Base-by-base conservation (phyloP, 140 eudicot genomes). In the Ambrosia hybrid region DNA sequence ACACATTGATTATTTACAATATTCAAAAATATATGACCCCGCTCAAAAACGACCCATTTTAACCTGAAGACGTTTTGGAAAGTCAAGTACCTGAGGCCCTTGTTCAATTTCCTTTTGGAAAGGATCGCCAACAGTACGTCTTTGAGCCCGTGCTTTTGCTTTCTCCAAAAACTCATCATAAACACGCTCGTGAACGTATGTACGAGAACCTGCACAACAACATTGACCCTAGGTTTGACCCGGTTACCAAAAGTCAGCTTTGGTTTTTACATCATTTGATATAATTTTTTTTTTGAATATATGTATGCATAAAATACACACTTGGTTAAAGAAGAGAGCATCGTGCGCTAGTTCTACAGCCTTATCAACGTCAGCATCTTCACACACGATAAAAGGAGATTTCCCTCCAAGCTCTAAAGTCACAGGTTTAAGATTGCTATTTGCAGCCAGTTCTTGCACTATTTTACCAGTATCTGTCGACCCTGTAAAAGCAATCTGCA, bases 141-240 rank as follows among this genome's bases (percentile, higher is more conserved):
- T 83, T 78, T 79, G 49, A 51, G 99, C 97, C 51, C 94, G 96
- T 51, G 88, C 96, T 75, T 76, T 94, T 65, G 99, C 73, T 82
- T 90, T 94, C 80, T 77, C 99, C 5, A 94, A 15, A 77, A 94
- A 94, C 70, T 94, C 99, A 78, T 90, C 99, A 51, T 94, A 83
- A 39, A 94, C 90, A 3, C 90, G 73, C 75, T 94, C 99, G 14
- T 94, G 99, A 59, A 94, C 99, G 38, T 61, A 94, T 12, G 97
- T 94, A 60, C 99, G 85, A n/a, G 99, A 94, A 66, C 99, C 99
- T 67, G 97, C 99, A 72, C 95, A 86, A 77, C 99, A 94, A 60
- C 97, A 94, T 87, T 94, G 99, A 45, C 99, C 99, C 96, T 93
- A 52, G 17, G 67, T 49, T 65, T 17, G 75, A 64, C 9, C 79